Evolutionary conservation across 805 yeast species (phyloP).

Genomic region (Saturnispora gosingensis): DNA sequence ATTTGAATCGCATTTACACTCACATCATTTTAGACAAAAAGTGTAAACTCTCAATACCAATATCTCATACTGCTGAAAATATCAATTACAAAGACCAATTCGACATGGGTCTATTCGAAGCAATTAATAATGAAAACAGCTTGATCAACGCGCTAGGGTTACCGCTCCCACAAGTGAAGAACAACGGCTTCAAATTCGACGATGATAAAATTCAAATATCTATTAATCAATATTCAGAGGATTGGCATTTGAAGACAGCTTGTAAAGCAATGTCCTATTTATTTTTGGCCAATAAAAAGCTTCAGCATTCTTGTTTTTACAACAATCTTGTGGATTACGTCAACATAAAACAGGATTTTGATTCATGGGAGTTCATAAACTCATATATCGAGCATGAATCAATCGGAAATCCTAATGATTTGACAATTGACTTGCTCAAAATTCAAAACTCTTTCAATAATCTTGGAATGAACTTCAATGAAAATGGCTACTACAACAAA

Average conservation of each 20-base stretch:
- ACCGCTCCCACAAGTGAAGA: neutral
- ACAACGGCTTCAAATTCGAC: neutral
- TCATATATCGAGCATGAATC: conserved; percentile 16
- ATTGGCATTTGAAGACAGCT: conserved; percentile 74
- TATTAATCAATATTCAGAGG: conserved; percentile 57
- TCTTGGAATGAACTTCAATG: conserved; percentile 28
- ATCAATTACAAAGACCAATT: conserved; percentile 22
- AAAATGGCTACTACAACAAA: conserved; percentile 16
- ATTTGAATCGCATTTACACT: conserved; percentile 46
- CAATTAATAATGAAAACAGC: neutral
- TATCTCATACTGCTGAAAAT: conserved; percentile 19
- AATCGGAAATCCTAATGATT: conserved; percentile 23
- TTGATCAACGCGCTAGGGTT: conserved; percentile 3
- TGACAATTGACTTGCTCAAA: conserved; percentile 40
- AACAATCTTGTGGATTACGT: conserved; percentile 76
- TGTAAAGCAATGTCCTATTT: conserved; percentile 48
- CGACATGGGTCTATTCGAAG: neutral
- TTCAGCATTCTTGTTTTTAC: conserved; percentile 45
- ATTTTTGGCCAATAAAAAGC: conserved; percentile 41
- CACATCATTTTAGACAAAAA: conserved; percentile 20
- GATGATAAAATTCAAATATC: conserved; percentile 30
- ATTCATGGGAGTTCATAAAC: conserved; percentile 59
- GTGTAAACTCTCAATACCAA: conserved; percentile 12
- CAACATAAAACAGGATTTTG: conserved; percentile 71
- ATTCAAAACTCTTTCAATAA: conserved; percentile 22